Conservation (phyloP, 768 basidiomycete genomes). For the Rhizopogon rudus region DNA sequence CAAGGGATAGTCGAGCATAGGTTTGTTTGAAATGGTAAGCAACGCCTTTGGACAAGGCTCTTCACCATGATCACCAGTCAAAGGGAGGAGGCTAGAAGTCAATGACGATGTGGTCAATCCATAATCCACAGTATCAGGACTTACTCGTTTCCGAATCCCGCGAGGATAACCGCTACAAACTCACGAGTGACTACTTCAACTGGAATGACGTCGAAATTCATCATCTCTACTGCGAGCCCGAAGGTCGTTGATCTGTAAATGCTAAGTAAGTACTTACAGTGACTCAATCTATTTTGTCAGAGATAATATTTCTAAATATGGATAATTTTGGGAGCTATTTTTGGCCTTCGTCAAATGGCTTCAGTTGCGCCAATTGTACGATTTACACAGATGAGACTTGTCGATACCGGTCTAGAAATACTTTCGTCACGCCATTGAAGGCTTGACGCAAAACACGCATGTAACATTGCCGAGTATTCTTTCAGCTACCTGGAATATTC, state of each 20-base stretch:
- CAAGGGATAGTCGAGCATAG: constrained; percentile 79
- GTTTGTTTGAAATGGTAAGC: constrained; percentile 82
- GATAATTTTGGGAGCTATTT: no score
- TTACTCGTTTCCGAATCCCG: constrained; percentile 91
- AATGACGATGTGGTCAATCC: constrained; percentile 10
- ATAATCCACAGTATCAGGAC: constrained; percentile 14
- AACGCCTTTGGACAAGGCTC: constrained; percentile 84
- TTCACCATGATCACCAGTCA: constrained; percentile 76
- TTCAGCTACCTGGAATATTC: no score
- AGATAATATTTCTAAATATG: no score
- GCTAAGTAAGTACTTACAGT: no score
- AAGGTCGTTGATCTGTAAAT: background rate
- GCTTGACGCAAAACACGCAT: no score
- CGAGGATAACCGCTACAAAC: constrained; percentile 84
- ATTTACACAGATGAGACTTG: no score
- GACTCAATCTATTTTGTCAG: no score
- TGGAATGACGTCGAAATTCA: constrained; percentile 62
- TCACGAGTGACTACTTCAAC: constrained; percentile 57
- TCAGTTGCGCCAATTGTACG: no score
- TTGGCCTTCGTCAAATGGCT: no score
- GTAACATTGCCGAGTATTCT: no score
- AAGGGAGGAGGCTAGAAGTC: constrained; percentile 54
- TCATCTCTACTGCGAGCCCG: constrained; percentile 14
- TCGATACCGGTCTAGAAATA: no score
- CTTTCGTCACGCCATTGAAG: no score